Base-by-base conservation (phyloP, 257 asterid genomes). In the Solanum bukasovii region DNA sequence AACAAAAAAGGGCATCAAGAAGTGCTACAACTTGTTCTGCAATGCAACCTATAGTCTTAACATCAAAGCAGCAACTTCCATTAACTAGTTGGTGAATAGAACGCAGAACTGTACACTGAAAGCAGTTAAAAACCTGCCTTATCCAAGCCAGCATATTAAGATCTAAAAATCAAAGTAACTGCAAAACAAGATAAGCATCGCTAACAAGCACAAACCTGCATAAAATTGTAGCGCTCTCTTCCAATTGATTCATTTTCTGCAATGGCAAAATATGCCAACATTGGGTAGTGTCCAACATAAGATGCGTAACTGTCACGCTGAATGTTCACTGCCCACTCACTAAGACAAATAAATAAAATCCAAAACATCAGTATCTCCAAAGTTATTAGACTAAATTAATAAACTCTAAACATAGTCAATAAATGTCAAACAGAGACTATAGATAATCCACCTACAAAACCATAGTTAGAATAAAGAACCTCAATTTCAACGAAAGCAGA, bases 311-410 rank as follows among this genome's bases (percentile, higher is more conserved):
- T 94, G 90, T 97, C 99, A 44, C 99, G 93, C 88, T 96, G 98
- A 89, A 93, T 93, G 87, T 97, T 97, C 93, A 97, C 99, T 1
- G 99, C 99, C 99, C 99, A 97, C 90, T 97, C 99, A 93, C 99
- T 96, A 77, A 44, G 89, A 35, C 85, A 37, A 49, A 21, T 59
- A 59, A 12, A 86, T 37, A 65, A 52, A 25, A 59, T 0, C 40
- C 31, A 83, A 35, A 74, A 87, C 85, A 25, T 18, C 40, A 56
- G 23, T 35, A 63, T 7, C 61, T 77, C 75, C 52, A 46, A 6
- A 31, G 68, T 13, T 10, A 33, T 71, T 33, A 75, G 5, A 37
- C 40, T 73, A 31, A 14, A 59, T 13, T 70, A 74, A 37, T 44
- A 73, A 40, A 61, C 61, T 63, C 46, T 68, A 38, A 78, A 34